Conservation (phyloP, 345 rosid genomes). For the Salix udensis region DNA sequence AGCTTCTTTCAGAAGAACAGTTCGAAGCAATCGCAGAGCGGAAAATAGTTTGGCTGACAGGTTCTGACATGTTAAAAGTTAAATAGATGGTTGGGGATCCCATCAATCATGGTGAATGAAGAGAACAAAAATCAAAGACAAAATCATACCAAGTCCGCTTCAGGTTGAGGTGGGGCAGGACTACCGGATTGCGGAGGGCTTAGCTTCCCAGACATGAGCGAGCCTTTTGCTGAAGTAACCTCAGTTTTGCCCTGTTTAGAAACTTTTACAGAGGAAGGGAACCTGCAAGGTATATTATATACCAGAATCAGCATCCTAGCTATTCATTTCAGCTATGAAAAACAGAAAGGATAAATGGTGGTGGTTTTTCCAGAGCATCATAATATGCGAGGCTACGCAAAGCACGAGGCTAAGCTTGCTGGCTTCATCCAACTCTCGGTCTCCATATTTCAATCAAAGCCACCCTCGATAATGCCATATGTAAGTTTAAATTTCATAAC, state of each 20-base stretch:
- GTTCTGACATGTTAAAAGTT: slow-evolving; percentile 35
- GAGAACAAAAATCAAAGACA: slow-evolving; percentile 6
- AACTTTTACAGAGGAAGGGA: slow-evolving; percentile 63
- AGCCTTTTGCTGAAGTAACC: slow-evolving; percentile 66
- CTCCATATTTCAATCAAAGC: neutral
- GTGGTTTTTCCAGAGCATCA: neutral
- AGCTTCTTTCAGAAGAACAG: slow-evolving; percentile 73
- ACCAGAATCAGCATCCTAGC: slow-evolving; percentile 10
- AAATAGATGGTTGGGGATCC: slow-evolving; percentile 6
- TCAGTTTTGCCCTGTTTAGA: slow-evolving; percentile 51
- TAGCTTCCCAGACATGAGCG: slow-evolving; percentile 43
- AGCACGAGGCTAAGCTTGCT: neutral
- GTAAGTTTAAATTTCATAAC: neutral
- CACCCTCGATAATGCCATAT: neutral
- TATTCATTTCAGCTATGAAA: neutral
- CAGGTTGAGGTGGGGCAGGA: slow-evolving; percentile 39
- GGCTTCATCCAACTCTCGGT: neutral
- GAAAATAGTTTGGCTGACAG: slow-evolving; percentile 67
- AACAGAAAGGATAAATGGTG: neutral
- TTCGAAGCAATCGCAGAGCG: slow-evolving; percentile 73
- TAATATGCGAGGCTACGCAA: neutral
- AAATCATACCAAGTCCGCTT: slow-evolving; percentile 62
- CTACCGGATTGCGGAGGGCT: slow-evolving; percentile 41
- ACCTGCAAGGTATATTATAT: slow-evolving; percentile 40
- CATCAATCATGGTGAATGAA: neutral